A percentile compares a stretch with the other conserved stretches of the same genome.
Conservation (phyloP, 805 yeast genomes). For the Kluyveromyces starmeri region DNA sequence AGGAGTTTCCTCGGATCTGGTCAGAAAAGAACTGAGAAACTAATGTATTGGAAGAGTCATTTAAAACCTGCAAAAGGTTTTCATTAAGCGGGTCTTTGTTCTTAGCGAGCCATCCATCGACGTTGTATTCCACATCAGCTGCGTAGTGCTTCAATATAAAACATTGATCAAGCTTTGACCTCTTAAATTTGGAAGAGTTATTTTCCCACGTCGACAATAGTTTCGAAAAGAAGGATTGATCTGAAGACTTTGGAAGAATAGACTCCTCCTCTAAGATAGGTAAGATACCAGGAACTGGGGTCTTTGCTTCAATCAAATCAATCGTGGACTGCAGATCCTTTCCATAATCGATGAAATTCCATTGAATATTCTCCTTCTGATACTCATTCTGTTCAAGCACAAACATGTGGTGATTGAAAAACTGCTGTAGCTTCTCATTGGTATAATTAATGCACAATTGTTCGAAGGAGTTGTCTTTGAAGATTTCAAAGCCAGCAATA, state of each 20-base stretch:
- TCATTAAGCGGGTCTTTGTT: slow-evolving; percentile 90
- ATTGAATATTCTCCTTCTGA: slow-evolving; percentile 83
- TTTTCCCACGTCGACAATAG: slow-evolving; percentile 56
- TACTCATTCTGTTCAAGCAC: slow-evolving; percentile 96
- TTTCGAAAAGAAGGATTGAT: slow-evolving; percentile 73
- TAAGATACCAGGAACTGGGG: slow-evolving; percentile 67
- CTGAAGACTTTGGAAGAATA: slow-evolving; percentile 84
- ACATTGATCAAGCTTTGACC: slow-evolving; percentile 67
- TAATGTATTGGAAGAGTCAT: slow-evolving; percentile 47
- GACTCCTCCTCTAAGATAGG: slow-evolving; percentile 91
- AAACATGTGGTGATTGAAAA: slow-evolving; percentile 96
- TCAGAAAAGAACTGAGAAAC: slow-evolving; percentile 44
- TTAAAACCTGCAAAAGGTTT: slow-evolving; percentile 51
- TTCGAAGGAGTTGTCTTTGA: slow-evolving; percentile 87
- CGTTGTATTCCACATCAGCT: slow-evolving; percentile 88
- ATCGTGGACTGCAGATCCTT: slow-evolving; percentile 91
- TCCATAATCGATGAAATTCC: slow-evolving; percentile 96
- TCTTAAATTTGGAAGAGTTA: slow-evolving; percentile 48
- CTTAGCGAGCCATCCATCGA: slow-evolving; percentile 89
- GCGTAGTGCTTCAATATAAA: slow-evolving; percentile 90
- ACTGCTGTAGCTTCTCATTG: slow-evolving; percentile 94
- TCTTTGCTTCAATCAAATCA: slow-evolving; percentile 70
- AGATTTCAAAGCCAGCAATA: slow-evolving; percentile 97
- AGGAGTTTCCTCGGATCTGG: slow-evolving; percentile 29
- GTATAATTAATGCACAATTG: slow-evolving; percentile 97